phyloP scores from a whole-genome alignment of 768 basidiomycete species.

The Kwoniella pini region DNA sequence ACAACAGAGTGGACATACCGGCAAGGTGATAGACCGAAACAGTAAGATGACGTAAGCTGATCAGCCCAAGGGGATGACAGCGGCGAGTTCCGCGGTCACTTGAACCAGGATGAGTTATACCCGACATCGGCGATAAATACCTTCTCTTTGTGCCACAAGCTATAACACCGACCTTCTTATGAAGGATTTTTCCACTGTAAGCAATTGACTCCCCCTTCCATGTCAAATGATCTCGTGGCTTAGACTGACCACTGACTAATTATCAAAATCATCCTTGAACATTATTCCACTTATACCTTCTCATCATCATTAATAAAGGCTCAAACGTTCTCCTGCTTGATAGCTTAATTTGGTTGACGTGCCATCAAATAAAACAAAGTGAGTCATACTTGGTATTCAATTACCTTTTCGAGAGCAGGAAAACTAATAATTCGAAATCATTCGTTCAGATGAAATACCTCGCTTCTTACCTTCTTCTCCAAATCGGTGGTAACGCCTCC shows the following conservation, averaged over 20 bases:
- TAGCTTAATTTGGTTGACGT: constrained; percentile 38
- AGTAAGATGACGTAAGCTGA: background rate
- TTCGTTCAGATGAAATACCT: constrained; percentile 58
- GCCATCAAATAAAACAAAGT: constrained; percentile 14
- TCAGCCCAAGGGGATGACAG: background rate
- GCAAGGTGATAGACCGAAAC: background rate
- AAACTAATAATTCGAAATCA: background rate
- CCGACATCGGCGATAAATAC: constrained; percentile 12
- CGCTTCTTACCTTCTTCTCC: constrained; percentile 96
- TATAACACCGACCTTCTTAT: background rate
- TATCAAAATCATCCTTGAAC: constrained; percentile 7
- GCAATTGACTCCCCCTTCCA: background rate
- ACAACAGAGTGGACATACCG: constrained; percentile 1
- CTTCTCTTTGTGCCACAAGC: constrained; percentile 1
- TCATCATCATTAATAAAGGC: constrained; percentile 15
- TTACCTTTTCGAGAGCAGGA: background rate
- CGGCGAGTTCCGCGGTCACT: background rate
- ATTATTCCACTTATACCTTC: background rate
- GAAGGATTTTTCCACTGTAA: background rate
- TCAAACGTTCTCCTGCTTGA: constrained; percentile 31
- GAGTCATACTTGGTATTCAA: background rate
- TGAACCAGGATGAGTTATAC: background rate
- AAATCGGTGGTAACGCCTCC: constrained; percentile 84
- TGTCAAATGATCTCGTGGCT: constrained; percentile 1
- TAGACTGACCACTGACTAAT: too few relatives aligned